phyloP scores from a whole-genome alignment of 31 red algal genomes.

The Bonnemaisonia californica region DNA sequence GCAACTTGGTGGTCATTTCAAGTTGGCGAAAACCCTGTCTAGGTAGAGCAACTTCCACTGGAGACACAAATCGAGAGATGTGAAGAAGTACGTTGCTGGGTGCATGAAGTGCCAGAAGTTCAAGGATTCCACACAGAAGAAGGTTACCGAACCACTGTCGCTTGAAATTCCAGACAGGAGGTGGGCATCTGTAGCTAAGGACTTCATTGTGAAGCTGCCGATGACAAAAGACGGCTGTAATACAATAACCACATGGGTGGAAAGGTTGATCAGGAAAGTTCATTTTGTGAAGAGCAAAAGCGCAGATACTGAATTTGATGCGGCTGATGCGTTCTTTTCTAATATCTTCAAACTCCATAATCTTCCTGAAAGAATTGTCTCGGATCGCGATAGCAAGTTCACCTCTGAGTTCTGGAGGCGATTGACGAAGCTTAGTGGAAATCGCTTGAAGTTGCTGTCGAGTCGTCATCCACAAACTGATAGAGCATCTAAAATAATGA shows the following conservation, averaged over 20 bases:
- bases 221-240: constrained; percentile 8
- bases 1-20: no score
- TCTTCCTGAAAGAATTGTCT: not conserved
- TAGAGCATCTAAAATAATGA: no score
- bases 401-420: constrained; percentile 34
- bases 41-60: no score
- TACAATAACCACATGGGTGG: constrained; percentile 22
- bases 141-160: constrained; percentile 1
- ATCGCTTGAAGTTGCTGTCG: constrained; percentile 2
- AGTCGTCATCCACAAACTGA: constrained; percentile 30
- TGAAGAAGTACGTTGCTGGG: no score
- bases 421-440: not conserved
- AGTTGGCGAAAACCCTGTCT: no score
- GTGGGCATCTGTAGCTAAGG: constrained; percentile 17
- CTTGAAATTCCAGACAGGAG: not conserved
- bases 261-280: not conserved
- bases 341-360: constrained; percentile 26
- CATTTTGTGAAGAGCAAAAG: constrained; percentile 25
- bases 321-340: no score
- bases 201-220: constrained; percentile 24
- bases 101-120: constrained; percentile 17
- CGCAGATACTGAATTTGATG: constrained; percentile 10
- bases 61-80: no score
- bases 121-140: constrained; percentile 31
- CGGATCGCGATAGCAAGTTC: constrained; percentile 31